Evolutionary conservation across 2,329 filamentous ascomycete genomes (phyloP).

Genomic region (Neodidymelliopsis sp.): DNA sequence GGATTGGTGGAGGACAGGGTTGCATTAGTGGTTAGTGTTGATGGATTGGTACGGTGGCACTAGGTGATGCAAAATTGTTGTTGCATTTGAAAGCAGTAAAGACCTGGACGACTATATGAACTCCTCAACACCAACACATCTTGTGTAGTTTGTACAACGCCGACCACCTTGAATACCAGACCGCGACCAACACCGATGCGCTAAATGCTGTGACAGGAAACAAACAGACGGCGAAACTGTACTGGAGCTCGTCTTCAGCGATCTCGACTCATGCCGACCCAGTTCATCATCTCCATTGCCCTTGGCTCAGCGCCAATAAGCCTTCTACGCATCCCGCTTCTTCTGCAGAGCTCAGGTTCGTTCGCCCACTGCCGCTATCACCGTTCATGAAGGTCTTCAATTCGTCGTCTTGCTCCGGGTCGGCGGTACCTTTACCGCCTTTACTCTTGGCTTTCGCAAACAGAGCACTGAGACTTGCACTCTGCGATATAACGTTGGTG

Average conservation of each 20-base stretch:
- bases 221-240: background rate
- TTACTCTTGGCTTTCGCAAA: slow-evolving; percentile 44
- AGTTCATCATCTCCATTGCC: slow-evolving; percentile 72
- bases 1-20: slow-evolving; percentile 30
- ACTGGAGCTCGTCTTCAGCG: background rate
- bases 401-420: slow-evolving; percentile 65
- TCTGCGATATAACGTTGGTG: slow-evolving; percentile 50
- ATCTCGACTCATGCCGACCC: background rate
- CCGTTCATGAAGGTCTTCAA: slow-evolving; percentile 77
- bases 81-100: slow-evolving; percentile 2
- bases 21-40: slow-evolving; percentile 29
- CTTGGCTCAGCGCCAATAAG: slow-evolving; percentile 86
- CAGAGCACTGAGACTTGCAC: slow-evolving; percentile 47
- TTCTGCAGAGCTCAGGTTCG: slow-evolving; percentile 53
- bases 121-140: background rate
- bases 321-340: slow-evolving; percentile 91
- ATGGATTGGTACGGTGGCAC: slow-evolving; percentile 30
- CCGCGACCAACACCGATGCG: slow-evolving; percentile 19
- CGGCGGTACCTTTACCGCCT: slow-evolving; percentile 41
- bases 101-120: slow-evolving; percentile 5
- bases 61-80: no score
- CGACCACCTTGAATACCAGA: slow-evolving; percentile 1
- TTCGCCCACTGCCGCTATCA: slow-evolving; percentile 66
- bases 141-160: slow-evolving; percentile 8
- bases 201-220: slow-evolving; percentile 18